These are phyloP conservation scores for Bodo saltans DNA, from an alignment of 78 protist genomes.

Conservation along the genomic window DNA sequence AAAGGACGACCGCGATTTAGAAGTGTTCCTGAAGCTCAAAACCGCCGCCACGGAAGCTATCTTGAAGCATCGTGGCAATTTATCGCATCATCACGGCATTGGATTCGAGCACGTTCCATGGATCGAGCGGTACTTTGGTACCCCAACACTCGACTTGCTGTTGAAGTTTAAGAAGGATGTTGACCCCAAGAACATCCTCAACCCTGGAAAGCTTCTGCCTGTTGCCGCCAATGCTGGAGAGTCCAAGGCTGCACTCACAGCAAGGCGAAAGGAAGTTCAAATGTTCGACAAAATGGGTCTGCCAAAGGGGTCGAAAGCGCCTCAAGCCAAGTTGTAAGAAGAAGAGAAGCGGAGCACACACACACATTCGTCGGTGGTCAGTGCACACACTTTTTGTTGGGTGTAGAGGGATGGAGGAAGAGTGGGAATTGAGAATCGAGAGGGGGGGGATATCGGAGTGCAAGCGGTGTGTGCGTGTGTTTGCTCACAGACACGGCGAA, in stretches of 20 bases:
- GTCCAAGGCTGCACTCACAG: background rate
- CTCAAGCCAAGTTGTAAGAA: background rate
- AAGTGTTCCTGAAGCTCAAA: conserved; percentile 25
- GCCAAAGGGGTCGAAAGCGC: background rate
- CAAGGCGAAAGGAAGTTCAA: background rate
- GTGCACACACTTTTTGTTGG: background rate
- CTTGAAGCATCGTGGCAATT: conserved; percentile 57
- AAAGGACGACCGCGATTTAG: background rate
- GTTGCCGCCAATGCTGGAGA: background rate
- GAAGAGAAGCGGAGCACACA: background rate
- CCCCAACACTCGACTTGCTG: background rate
- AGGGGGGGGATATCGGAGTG: background rate
- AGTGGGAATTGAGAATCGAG: background rate
- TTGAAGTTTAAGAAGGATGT: background rate
- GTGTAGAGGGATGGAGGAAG: background rate
- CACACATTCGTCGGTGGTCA: background rate
- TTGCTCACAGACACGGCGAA: too few species aligned
- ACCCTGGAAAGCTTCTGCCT: conserved; percentile 30
- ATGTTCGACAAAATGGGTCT: conserved; percentile 31
- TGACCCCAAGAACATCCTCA: conserved; percentile 25
- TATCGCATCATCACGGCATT: conserved; percentile 74
- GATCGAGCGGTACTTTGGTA: background rate
- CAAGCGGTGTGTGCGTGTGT: too few species aligned
- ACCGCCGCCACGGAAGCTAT: conserved; percentile 54
- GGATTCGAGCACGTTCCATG: conserved; percentile 46